Conservation (phyloP, 2,329 filamentous ascomycete species). For the Bipolaris cookei region DNA sequence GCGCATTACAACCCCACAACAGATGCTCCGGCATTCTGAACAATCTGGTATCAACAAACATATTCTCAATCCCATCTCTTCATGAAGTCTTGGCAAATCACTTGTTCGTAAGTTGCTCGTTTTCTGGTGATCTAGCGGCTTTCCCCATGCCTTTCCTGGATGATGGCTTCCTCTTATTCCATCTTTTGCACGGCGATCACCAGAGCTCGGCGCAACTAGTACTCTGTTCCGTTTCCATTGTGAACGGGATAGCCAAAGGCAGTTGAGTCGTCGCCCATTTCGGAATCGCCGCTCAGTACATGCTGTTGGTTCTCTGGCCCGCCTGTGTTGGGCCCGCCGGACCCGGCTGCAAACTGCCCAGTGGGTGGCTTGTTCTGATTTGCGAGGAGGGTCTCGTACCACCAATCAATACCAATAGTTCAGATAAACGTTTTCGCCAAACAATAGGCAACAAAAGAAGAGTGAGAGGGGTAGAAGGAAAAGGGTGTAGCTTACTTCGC, state of each 20-base stretch:
- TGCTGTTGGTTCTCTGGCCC: conserved; percentile 50
- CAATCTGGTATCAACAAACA: conserved; percentile 29
- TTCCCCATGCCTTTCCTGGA: conserved; percentile 16
- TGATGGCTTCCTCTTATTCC: conserved; percentile 23
- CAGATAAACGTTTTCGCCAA: conserved; percentile 54
- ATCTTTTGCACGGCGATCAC: conserved; percentile 10
- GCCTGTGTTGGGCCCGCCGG: conserved; percentile 44
- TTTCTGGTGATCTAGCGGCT: background rate
- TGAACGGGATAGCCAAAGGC: conserved; percentile 52
- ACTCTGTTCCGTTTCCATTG: conserved; percentile 51
- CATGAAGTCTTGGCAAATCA: background rate
- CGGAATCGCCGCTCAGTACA: conserved; percentile 53
- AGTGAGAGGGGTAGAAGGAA: conserved; percentile 27
- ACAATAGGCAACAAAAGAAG: conserved; percentile 47
- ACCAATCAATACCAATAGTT: conserved; percentile 59
- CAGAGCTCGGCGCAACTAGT: conserved; percentile 40
- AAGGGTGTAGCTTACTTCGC: conserved; percentile 76
- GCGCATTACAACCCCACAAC: conserved; percentile 1
- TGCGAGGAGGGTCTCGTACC: conserved; percentile 78
- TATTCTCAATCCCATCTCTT: conserved; percentile 4
- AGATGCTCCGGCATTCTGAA: conserved; percentile 14
- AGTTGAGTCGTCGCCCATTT: conserved; percentile 52
- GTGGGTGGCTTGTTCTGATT: conserved; percentile 65
- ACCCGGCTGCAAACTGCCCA: conserved; percentile 46
- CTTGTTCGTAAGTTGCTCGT: background rate